These are phyloP conservation scores for Ophiocordyceps sinensis DNA, from an alignment of 2,329 filamentous ascomycete species.

Conservation along the genomic window DNA sequence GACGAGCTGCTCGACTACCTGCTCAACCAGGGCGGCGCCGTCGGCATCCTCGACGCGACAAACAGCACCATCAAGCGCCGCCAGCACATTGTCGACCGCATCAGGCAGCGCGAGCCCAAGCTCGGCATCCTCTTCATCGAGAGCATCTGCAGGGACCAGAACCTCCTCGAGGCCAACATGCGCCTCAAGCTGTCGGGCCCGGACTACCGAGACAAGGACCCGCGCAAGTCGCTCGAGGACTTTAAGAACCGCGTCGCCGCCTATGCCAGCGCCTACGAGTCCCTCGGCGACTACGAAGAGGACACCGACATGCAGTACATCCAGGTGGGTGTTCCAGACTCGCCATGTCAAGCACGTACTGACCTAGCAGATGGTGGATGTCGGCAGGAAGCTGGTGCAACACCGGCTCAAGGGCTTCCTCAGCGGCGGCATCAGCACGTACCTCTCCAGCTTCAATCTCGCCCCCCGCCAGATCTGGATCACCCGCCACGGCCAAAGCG, in stretches of 20 bases:
- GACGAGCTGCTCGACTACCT: slow-evolving; percentile 90
- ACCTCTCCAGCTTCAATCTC: slow-evolving; percentile 92
- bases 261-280: slow-evolving; percentile 88
- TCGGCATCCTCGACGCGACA: slow-evolving; percentile 92
- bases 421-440: slow-evolving; percentile 82
- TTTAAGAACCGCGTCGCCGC: slow-evolving; percentile 87
- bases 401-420: slow-evolving; percentile 86
- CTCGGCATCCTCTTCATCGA: slow-evolving; percentile 91
- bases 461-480: slow-evolving; percentile 97
- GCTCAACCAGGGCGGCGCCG: slow-evolving; percentile 64
- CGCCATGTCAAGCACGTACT: slow-evolving; percentile 11
- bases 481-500: slow-evolving; percentile 82
- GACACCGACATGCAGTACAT: slow-evolving; percentile 86
- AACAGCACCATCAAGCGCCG: slow-evolving; percentile 87
- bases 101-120: slow-evolving; percentile 69
- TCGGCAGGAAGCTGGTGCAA: slow-evolving; percentile 84
- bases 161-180: slow-evolving; percentile 89
- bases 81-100: slow-evolving; percentile 68
- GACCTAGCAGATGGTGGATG: slow-evolving; percentile 66
- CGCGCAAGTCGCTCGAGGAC: slow-evolving; percentile 66
- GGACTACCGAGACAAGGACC: slow-evolving; percentile 91
- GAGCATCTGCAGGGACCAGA: slow-evolving; percentile 76
- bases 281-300: slow-evolving; percentile 84
- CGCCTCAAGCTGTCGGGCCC: slow-evolving; percentile 89
- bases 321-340: slow-evolving; percentile 32